Percentiles rank a stretch among this genome's conserved stretches.
These are phyloP conservation scores for Fraxinus ornus DNA, from an alignment of 305 asterid genomes.

Conservation along the genomic window DNA sequence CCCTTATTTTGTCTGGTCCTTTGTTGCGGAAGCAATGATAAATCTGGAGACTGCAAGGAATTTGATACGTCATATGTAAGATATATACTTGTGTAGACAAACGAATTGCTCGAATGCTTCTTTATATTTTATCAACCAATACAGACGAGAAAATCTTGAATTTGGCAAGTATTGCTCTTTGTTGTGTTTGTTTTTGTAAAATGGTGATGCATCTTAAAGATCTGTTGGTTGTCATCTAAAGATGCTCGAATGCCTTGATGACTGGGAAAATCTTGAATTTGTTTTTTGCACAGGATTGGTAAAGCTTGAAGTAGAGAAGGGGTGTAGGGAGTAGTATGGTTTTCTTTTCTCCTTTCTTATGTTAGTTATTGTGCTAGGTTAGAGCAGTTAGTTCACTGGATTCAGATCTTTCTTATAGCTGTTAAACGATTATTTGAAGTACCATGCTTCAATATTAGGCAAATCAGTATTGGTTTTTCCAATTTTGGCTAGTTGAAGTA, in stretches of 20 bases:
- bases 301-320: not conserved
- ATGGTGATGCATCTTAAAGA: slow-evolving; percentile 7
- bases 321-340: not conserved
- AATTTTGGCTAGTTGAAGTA: not conserved
- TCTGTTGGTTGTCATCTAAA: not conserved
- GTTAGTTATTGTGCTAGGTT: not conserved
- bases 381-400: not conserved
- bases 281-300: not conserved
- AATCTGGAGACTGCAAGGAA: slow-evolving; percentile 25
- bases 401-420: not conserved
- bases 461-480: not conserved
- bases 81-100: slow-evolving; percentile 29
- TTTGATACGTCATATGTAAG: slow-evolving; percentile 29
- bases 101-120: slow-evolving; percentile 16
- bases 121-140: slow-evolving; percentile 25
- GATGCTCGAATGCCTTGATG: not conserved
- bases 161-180: slow-evolving; percentile 24
- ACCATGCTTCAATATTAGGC: not conserved
- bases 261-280: not conserved
- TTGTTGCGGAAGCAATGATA: slow-evolving; percentile 34
- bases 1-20: slow-evolving; percentile 34
- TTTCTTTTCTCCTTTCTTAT: not conserved
- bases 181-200: not conserved
- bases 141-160: slow-evolving; percentile 31
- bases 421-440: not conserved